Evolutionary conservation across 2,329 filamentous ascomycete species (phyloP), one percentile per base, ranked within the genome.

Genomic region (Colletotrichum shisoi): DNA sequence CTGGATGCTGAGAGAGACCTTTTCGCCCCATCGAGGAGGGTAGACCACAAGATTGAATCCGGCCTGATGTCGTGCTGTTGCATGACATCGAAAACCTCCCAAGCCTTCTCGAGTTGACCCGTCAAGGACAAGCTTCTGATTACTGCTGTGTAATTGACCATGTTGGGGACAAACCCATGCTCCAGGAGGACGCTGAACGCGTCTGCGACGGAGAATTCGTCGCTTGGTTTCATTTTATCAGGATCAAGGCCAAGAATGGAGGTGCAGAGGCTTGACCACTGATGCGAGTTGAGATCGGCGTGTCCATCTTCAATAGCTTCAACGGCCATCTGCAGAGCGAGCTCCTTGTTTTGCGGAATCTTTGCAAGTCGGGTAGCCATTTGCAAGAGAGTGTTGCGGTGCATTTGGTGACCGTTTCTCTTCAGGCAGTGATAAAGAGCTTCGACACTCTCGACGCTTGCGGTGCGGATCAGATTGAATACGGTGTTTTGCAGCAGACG

Each of bases 1-100:
- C 83, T 82, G 3, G 80, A 76, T 4, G 83, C 79, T 68, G 91
- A 83, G 27, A 81, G 76, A 21, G 81, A 81, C 4, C 75, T 74
- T 71, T 92, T 92, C 58, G 91, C 90, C 39, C 90, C 89, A 66
- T 89, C 85, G 48, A 96, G 83, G 40, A 97, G 80, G 34, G 88
- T 87, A 1, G 88, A 82, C 74, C 89, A 92, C 0, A 92, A 89
- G 70, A 87, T 84, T 0, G 79, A 78, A 74, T 96, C 88, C 0
- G 91, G 85, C 61, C 84, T 75, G 17, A 91, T 79, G 3, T 85
- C 84, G 70, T 87, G 83, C 15, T 82, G 78, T 57, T 84, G 78
- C 75, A 94, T 85, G 46, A 88, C 82, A 27, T 88, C 81, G 71
- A 89, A 87, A 57, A 94, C 84, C 46, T 85, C 82, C 79, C 87